A percentile compares a stretch with the other conserved stretches of the same genome.
phyloP scores from a whole-genome alignment of 2,329 filamentous ascomycete species.

The Lecanicillium sp. region DNA sequence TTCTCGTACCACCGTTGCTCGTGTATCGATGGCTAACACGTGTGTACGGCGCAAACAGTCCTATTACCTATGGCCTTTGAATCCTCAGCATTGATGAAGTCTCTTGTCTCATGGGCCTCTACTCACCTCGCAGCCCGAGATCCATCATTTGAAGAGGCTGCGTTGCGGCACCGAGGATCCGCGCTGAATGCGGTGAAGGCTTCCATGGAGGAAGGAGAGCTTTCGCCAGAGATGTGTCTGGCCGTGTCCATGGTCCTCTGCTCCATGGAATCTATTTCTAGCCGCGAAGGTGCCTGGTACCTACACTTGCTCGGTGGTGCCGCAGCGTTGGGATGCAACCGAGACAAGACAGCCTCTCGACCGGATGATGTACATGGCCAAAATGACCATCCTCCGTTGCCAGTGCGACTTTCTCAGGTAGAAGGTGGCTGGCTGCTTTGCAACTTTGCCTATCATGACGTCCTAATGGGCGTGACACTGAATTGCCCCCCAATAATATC shows the following conservation, averaged over 20 bases:
- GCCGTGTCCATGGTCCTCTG: constrained; percentile 16
- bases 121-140: constrained; percentile 13
- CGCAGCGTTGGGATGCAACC: neutral
- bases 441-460: constrained; percentile 10
- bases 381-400: neutral
- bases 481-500: constrained; percentile 5
- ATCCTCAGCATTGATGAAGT: constrained; percentile 12
- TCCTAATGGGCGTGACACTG: constrained; percentile 10
- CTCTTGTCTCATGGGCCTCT: constrained; percentile 14
- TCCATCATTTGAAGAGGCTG: constrained; percentile 8
- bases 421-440: constrained; percentile 15
- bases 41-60: too few species aligned
- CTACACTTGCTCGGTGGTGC: constrained; percentile 13
- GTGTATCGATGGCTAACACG: too few species aligned
- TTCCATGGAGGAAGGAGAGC: constrained; percentile 8
- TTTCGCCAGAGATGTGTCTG: constrained; percentile 13
- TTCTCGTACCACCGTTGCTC: too few species aligned
- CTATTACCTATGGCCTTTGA: constrained; percentile 16
- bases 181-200: constrained; percentile 10
- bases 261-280: constrained; percentile 16
- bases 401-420: constrained; percentile 4
- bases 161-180: constrained; percentile 12
- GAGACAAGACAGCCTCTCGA: neutral
- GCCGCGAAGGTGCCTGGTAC: constrained; percentile 12
- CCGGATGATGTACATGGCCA: neutral